Conservation (phyloP, 768 basidiomycete genomes). For the Dictyophora rubrovolvata region DNA sequence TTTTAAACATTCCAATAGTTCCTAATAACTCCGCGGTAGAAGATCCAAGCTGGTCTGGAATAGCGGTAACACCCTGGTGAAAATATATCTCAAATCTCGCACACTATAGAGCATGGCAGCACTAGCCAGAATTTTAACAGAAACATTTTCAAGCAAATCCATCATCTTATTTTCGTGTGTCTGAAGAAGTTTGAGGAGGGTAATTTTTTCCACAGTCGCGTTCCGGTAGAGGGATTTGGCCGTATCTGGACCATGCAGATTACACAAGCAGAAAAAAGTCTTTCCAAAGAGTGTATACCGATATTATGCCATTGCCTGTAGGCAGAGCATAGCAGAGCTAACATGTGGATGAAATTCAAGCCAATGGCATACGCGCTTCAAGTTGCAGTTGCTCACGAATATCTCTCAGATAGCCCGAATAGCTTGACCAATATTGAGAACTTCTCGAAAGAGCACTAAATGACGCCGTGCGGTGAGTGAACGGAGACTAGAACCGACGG, state of each 20-base stretch:
- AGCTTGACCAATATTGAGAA: conserved; percentile 78
- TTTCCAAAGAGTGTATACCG: conserved; percentile 32
- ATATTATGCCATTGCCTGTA: conserved; percentile 69
- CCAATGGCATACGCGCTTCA: neutral
- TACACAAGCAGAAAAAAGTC: neutral
- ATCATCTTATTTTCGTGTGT: conserved; percentile 27
- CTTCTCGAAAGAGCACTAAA: conserved; percentile 62
- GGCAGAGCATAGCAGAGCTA: conserved; percentile 69
- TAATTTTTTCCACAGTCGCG: conserved; percentile 46
- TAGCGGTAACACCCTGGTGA: neutral
- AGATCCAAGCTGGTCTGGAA: neutral
- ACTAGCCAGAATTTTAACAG: neutral
- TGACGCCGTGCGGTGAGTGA: neutral
- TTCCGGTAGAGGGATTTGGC: conserved; percentile 63
- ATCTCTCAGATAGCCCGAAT: conserved; percentile 75
- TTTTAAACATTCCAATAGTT: neutral
- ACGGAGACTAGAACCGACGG: neutral
- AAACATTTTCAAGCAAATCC: neutral
- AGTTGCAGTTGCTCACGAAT: conserved; percentile 41
- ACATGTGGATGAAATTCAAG: neutral
- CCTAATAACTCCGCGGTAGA: neutral
- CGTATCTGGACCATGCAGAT: conserved; percentile 29
- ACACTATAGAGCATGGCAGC: neutral
- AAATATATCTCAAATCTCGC: neutral
- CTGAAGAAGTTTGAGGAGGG: conserved; percentile 36